These are phyloP conservation scores for Claviceps spartinae DNA, from an alignment of 2,329 filamentous ascomycete species.

Conservation along the genomic window DNA sequence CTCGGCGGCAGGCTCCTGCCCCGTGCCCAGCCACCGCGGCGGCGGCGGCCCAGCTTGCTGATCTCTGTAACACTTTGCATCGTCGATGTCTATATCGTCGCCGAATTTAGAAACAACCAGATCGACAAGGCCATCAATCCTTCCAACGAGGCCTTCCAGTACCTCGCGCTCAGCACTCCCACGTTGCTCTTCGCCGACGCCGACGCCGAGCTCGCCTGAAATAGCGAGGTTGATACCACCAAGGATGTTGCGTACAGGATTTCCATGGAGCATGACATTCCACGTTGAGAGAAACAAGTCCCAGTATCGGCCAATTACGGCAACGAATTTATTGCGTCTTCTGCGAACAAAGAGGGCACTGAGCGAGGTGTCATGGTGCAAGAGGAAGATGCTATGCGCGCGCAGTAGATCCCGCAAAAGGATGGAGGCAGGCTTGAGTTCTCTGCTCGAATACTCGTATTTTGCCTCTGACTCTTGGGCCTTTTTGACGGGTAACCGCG, in stretches of 20 bases:
- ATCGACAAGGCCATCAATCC: conserved; percentile 76
- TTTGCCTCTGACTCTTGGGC: conserved; percentile 24
- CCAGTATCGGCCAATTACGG: conserved; percentile 70
- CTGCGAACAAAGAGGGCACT: conserved; percentile 52
- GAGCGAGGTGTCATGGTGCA: conserved; percentile 73
- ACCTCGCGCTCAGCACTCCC: conserved; percentile 90
- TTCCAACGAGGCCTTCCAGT: conserved; percentile 69
- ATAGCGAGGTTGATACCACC: conserved; percentile 78
- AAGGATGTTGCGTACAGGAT: conserved; percentile 67
- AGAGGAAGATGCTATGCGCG: conserved; percentile 70
- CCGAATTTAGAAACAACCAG: conserved; percentile 80
- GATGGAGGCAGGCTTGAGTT: conserved; percentile 71
- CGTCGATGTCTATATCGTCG: conserved; percentile 20
- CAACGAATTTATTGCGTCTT: conserved; percentile 55
- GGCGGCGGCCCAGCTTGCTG: conserved; percentile 9
- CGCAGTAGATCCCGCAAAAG: conserved; percentile 69
- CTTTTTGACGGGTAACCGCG: conserved; percentile 30
- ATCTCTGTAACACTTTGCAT: conserved; percentile 9
- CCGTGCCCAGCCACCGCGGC: conserved; percentile 57
- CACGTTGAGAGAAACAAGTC: conserved; percentile 55
- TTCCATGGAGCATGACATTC: conserved; percentile 84
- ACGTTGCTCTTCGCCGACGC: conserved; percentile 89
- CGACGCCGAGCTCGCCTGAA: conserved; percentile 82
- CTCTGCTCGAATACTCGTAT: conserved; percentile 75
- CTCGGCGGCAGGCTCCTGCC: conserved; percentile 50